A percentile compares a stretch with the other conserved stretches of the same genome.
phyloP scores from a whole-genome alignment of 495 filamentous ascomycete species.

The Xylaria bambusicola region DNA sequence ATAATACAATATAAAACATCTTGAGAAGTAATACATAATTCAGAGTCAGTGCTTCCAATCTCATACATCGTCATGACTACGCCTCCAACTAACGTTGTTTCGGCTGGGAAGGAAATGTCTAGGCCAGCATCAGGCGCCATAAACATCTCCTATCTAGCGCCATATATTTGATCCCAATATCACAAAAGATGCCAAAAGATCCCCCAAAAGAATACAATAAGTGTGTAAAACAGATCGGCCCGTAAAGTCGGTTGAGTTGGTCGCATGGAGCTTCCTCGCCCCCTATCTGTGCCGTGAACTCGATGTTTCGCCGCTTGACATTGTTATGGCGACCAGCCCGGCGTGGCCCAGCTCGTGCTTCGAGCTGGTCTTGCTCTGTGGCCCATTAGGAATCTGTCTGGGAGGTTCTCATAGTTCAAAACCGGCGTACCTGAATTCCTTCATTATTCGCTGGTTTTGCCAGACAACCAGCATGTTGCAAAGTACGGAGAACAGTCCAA shows the following conservation, averaged over 20 bases:
- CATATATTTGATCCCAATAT: too few species aligned
- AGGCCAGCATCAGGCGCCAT: background rate
- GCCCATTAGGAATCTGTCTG: background rate
- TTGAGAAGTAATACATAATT: background rate
- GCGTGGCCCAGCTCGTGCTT: background rate
- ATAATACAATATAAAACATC: conserved; percentile 6
- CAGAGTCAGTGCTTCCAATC: background rate
- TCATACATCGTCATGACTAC: background rate
- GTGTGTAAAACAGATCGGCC: too few species aligned
- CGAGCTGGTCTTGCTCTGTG: background rate
- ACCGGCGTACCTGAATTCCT: background rate
- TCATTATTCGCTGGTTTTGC: conserved; percentile 6
- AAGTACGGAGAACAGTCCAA: conserved; percentile 3
- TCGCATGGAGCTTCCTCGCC: too few species aligned
- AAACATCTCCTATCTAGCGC: too few species aligned
- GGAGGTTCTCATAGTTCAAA: background rate
- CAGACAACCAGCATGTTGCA: background rate
- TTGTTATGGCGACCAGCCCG: too few species aligned
- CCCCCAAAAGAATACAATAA: too few species aligned
- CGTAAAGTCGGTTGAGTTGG: too few species aligned
- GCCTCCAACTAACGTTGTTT: background rate
- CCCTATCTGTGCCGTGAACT: background rate
- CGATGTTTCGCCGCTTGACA: background rate
- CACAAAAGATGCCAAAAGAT: too few species aligned
- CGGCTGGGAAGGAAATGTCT: background rate